A percentile compares a stretch with the other conserved stretches of the same genome.
Evolutionary conservation across 306 rosid genomes (phyloP).

Genomic region (Acmispon strigosus): DNA sequence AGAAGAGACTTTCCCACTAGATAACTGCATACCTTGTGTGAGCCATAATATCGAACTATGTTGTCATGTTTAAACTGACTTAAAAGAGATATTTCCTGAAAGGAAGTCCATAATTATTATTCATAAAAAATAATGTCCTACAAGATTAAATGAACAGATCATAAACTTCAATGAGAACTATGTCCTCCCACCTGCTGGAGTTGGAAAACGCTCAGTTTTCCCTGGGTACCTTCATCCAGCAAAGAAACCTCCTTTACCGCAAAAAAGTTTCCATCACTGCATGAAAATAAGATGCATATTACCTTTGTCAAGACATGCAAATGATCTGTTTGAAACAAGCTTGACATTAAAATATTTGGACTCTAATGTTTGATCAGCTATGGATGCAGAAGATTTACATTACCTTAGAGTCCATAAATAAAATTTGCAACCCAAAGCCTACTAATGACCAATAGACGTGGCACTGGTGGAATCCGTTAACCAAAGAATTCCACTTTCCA

Average conservation of each 20-base stretch:
- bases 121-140: neutral
- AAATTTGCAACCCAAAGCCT: neutral
- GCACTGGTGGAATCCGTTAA: neutral
- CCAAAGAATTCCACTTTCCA: neutral
- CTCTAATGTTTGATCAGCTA: neutral
- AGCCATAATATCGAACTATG: conserved; percentile 62
- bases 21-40: conserved; percentile 46
- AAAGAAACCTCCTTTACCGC: conserved; percentile 70
- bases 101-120: conserved; percentile 5
- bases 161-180: neutral
- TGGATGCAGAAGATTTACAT: neutral
- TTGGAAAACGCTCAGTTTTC: conserved; percentile 49
- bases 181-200: conserved; percentile 53
- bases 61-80: conserved; percentile 54
- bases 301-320: neutral
- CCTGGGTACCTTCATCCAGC: conserved; percentile 55
- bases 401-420: neutral
- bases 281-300: conserved; percentile 6
- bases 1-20: conserved; percentile 1
- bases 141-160: conserved; percentile 8
- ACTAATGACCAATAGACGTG: neutral
- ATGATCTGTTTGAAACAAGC: neutral
- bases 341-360: neutral
- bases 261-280: conserved; percentile 62
- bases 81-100: conserved; percentile 59